These are phyloP conservation scores for Eremomyces bilateralis DNA, from an alignment of 495 filamentous ascomycete genomes.

Conservation along the genomic window DNA sequence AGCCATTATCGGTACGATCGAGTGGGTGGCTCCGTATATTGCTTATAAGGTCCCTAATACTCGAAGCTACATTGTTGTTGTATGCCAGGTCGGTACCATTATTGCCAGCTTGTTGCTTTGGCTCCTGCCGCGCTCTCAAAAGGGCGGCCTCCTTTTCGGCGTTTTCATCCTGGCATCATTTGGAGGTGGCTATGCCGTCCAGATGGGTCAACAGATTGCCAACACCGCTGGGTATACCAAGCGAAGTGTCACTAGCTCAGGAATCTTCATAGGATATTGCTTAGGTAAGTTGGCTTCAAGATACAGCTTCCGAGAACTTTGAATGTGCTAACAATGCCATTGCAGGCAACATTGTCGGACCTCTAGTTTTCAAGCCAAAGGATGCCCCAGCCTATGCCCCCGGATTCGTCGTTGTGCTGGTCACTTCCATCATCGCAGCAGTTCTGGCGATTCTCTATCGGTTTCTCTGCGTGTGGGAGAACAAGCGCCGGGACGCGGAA, in stretches of 20 bases:
- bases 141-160: constrained; percentile 23
- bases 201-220: constrained; percentile 24
- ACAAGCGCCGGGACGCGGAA: constrained; percentile 14
- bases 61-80: constrained; percentile 8
- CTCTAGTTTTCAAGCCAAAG: constrained; percentile 17
- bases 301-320: background rate
- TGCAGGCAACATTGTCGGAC: constrained; percentile 15
- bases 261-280: constrained; percentile 24
- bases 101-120: constrained; percentile 18
- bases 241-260: constrained; percentile 17
- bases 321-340: background rate
- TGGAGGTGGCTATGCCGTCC: constrained; percentile 13
- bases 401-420: constrained; percentile 21
- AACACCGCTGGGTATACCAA: constrained; percentile 28
- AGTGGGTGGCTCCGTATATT: constrained; percentile 17
- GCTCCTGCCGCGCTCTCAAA: constrained; percentile 15
- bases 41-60: constrained; percentile 10
- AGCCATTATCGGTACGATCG: constrained; percentile 18
- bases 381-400: constrained; percentile 18
- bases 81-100: constrained; percentile 9
- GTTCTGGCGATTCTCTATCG: constrained; percentile 19
- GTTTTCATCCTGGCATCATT: constrained; percentile 19
- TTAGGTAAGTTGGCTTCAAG: constrained; percentile 12
- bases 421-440: constrained; percentile 15
- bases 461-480: constrained; percentile 17